Conservation (phyloP, 306 rosid genomes). For the Gastrolobium villosum region DNA sequence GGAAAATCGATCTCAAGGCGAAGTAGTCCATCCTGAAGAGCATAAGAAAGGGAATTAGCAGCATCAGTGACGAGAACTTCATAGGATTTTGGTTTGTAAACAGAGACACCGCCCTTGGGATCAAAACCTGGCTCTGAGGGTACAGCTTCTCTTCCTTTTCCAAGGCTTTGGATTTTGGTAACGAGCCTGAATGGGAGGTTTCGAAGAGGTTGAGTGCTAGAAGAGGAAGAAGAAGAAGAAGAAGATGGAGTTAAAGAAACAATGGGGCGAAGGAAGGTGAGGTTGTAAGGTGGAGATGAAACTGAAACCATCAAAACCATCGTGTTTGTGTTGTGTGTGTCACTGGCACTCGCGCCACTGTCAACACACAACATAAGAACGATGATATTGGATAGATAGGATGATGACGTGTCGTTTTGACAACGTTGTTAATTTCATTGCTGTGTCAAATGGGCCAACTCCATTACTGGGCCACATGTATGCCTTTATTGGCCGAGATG, state of each 20-base stretch:
- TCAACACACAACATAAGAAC: background rate
- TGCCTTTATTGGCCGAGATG: too few species aligned
- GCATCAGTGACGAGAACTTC: constrained; percentile 84
- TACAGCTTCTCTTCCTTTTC: constrained; percentile 50
- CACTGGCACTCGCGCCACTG: too few species aligned
- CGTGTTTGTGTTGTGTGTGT: background rate
- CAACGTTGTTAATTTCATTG: too few species aligned
- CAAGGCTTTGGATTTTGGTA: constrained; percentile 59
- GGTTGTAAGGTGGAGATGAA: constrained; percentile 51
- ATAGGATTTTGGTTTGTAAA: constrained; percentile 92
- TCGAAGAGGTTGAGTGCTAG: constrained; percentile 33
- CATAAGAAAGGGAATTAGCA: constrained; percentile 77
- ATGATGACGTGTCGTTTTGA: too few species aligned
- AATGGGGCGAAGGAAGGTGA: constrained; percentile 26
- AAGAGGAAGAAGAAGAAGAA: background rate
- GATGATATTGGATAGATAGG: background rate
- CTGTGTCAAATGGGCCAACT: too few species aligned
- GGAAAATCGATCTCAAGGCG: constrained; percentile 98
- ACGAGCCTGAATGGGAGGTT: constrained; percentile 20
- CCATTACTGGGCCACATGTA: too few species aligned
- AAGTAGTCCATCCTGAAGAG: constrained; percentile 74
- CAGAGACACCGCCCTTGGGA: constrained; percentile 75
- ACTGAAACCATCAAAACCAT: constrained; percentile 44
- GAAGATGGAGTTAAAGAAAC: constrained; percentile 30
- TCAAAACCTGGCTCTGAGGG: constrained; percentile 36